A percentile compares a stretch with the other conserved stretches of the same genome.
Evolutionary conservation across 208 protist species (phyloP).

Genomic region (Angomonas deanei): DNA sequence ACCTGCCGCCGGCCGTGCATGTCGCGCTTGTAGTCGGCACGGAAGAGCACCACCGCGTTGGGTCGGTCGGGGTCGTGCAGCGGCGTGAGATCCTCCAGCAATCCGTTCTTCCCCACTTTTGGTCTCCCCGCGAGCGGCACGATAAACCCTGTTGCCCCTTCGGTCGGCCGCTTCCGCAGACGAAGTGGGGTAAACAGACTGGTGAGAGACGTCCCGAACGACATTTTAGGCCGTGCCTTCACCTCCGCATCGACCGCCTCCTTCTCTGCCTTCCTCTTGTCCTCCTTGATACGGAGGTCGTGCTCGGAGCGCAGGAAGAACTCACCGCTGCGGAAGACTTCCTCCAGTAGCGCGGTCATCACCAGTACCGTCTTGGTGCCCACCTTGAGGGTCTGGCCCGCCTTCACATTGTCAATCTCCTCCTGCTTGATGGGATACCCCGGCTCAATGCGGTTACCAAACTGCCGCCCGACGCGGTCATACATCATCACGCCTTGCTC

Average conservation of each 20-base stretch:
- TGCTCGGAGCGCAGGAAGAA: slow-evolving; percentile 88
- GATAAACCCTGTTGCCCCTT: slow-evolving; percentile 68
- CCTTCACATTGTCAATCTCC: slow-evolving; percentile 52
- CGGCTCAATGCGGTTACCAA: slow-evolving; percentile 79
- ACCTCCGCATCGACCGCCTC: slow-evolving; percentile 49
- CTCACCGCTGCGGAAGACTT: slow-evolving; percentile 80
- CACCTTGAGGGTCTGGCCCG: slow-evolving; percentile 61
- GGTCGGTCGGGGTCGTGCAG: slow-evolving; percentile 76
- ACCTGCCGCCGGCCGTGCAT: slow-evolving; percentile 68
- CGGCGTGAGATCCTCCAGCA: slow-evolving; percentile 54
- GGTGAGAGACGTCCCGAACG: slow-evolving; percentile 39
- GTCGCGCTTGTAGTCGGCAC: slow-evolving; percentile 88
- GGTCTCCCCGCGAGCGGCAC: slow-evolving; percentile 70
- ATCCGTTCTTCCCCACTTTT: slow-evolving; percentile 58
- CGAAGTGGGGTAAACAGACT: slow-evolving; percentile 44
- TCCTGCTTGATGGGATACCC: slow-evolving; percentile 76
- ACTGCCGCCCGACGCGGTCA: slow-evolving; percentile 75
- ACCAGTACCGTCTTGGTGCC: slow-evolving; percentile 65
- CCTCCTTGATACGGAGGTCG: slow-evolving; percentile 71
- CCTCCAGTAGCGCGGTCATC: slow-evolving; percentile 76
- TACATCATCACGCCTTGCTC: slow-evolving; percentile 79
- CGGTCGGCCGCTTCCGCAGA: slow-evolving; percentile 64
- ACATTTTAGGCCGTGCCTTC: slow-evolving; percentile 60
- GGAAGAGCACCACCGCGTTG: slow-evolving; percentile 83
- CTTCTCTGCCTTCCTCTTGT: slow-evolving; percentile 65